Conservation (phyloP, 2,329 filamentous ascomycete species). For the Fusarium sp. region DNA sequence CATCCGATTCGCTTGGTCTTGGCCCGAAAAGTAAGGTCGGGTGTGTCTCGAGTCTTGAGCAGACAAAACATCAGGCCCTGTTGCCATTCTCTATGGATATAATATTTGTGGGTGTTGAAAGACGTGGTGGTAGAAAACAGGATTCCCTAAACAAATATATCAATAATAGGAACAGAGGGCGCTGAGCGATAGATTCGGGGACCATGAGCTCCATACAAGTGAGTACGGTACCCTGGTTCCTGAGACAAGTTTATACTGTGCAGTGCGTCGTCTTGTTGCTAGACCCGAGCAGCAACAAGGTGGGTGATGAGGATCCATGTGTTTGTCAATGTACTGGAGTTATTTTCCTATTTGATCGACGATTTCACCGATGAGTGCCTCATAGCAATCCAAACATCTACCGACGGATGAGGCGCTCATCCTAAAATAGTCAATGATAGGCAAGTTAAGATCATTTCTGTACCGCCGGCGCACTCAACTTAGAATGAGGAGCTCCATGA, state of each 20-base stretch:
- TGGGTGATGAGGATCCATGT: not conserved
- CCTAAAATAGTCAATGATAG: not conserved
- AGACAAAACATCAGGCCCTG: not conserved
- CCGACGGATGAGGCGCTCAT: not conserved
- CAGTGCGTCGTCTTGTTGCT: not conserved
- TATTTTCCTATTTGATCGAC: not conserved
- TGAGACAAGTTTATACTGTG: slow-evolving; percentile 14
- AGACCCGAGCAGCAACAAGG: not conserved
- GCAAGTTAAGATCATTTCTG: not conserved
- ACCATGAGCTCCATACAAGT: slow-evolving; percentile 12
- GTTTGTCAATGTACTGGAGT: not conserved
- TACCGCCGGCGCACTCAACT: not conserved
- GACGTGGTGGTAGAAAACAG: slow-evolving; percentile 2
- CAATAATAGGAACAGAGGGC: slow-evolving; percentile 23
- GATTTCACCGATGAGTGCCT: not conserved
- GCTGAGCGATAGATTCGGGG: slow-evolving; percentile 27
- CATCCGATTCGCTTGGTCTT: not conserved
- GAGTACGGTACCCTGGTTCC: slow-evolving; percentile 8
- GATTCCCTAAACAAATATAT: slow-evolving; percentile 1
- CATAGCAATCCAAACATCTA: not conserved
- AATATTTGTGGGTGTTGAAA: not conserved
- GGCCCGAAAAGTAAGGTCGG: not conserved
- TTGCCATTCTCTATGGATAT: slow-evolving; percentile 4
- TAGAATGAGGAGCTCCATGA: not conserved
- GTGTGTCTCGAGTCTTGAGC: slow-evolving; percentile 3